These are phyloP conservation scores for Aspergillus nomiae DNA, from an alignment of 2,329 filamentous ascomycete species.

Conservation along the genomic window DNA sequence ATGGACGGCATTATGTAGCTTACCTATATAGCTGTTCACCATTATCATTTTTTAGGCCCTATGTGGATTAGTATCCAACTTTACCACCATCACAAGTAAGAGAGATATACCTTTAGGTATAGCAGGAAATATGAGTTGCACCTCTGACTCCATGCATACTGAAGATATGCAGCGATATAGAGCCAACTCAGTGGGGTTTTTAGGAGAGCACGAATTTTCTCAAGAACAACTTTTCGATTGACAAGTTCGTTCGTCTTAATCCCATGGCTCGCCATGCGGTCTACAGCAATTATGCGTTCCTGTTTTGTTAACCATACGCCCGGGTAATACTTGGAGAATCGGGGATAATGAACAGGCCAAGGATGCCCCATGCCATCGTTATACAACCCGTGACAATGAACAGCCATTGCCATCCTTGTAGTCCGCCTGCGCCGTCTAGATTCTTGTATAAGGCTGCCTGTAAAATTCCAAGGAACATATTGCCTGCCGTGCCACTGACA, in stretches of 20 bases:
- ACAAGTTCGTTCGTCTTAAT: slow-evolving; percentile 20
- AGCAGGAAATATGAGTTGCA: slow-evolving; percentile 22
- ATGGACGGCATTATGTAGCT: not conserved
- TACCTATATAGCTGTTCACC: slow-evolving; percentile 12
- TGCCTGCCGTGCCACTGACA: slow-evolving; percentile 17
- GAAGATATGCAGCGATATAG: slow-evolving; percentile 17
- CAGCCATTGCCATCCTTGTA: slow-evolving; percentile 11
- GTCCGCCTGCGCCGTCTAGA: slow-evolving; percentile 13
- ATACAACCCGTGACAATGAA: slow-evolving; percentile 15
- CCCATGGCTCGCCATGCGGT: slow-evolving; percentile 19
- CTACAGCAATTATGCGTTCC: slow-evolving; percentile 14
- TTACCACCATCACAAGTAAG: not conserved
- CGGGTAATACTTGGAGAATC: slow-evolving; percentile 20
- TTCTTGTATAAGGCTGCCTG: slow-evolving; percentile 21
- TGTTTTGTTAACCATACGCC: slow-evolving; percentile 19
- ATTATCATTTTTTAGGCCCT: slow-evolving; percentile 8
- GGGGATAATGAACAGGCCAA: slow-evolving; percentile 22
- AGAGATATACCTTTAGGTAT: slow-evolving; percentile 15
- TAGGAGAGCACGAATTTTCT: slow-evolving; percentile 10
- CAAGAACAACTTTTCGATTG: slow-evolving; percentile 8
- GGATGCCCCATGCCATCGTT: slow-evolving; percentile 18
- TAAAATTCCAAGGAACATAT: slow-evolving; percentile 21
- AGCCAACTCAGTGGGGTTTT: slow-evolving; percentile 16
- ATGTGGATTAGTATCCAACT: not conserved
- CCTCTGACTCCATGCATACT: slow-evolving; percentile 21